Conservation (phyloP, 2,329 filamentous ascomycete genomes). For the Lachnellula cervina region DNA sequence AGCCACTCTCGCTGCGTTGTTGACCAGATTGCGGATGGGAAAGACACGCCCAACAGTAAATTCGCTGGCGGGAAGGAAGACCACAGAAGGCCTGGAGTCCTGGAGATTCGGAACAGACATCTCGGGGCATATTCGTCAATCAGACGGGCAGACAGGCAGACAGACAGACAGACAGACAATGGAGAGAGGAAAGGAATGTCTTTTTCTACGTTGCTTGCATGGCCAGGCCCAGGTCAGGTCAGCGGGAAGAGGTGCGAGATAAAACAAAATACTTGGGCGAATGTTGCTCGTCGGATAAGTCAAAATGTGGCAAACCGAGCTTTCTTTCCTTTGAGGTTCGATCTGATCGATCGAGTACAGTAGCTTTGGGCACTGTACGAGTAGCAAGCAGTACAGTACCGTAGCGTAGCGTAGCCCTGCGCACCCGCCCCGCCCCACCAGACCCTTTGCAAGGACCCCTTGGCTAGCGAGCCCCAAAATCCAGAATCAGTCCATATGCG, state of each 20-base stretch:
- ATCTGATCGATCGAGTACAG: too few species aligned
- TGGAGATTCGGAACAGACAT: slow-evolving; percentile 8
- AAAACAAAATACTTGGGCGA: too few species aligned
- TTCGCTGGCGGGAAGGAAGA: slow-evolving; percentile 14
- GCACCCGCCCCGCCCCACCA: too few species aligned
- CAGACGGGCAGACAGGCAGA: neutral
- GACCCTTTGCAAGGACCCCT: too few species aligned
- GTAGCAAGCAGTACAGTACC: too few species aligned
- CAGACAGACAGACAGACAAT: neutral
- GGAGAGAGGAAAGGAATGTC: neutral
- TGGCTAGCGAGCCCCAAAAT: too few species aligned
- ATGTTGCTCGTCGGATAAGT: neutral
- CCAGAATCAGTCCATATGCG: too few species aligned
- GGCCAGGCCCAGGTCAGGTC: too few species aligned
- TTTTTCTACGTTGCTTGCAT: too few species aligned
- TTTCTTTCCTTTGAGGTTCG: neutral
- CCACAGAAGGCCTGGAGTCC: slow-evolving; percentile 7
- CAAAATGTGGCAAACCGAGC: neutral
- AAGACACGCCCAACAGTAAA: slow-evolving; percentile 22
- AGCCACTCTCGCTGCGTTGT: neutral
- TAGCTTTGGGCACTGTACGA: too few species aligned
- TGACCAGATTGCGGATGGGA: slow-evolving; percentile 23
- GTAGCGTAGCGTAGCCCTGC: too few species aligned
- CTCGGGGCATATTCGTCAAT: neutral
- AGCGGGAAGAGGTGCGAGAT: too few species aligned